Evolutionary conservation across 129 eudicot species (phyloP).

Genomic region (Flaveria ramosissima): DNA sequence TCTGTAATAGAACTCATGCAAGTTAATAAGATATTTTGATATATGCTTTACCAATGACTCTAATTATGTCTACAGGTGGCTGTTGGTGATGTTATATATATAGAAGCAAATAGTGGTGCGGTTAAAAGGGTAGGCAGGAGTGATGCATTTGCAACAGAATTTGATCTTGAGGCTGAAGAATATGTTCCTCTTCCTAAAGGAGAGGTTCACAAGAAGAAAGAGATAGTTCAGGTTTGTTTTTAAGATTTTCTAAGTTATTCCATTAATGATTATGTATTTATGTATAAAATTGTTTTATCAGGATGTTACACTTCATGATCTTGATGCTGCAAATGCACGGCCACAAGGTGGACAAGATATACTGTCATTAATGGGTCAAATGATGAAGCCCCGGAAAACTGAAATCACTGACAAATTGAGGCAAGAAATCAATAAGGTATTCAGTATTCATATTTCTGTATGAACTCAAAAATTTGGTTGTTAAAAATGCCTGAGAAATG

Average conservation of each 20-base stretch:
- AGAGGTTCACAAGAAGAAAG: constrained; percentile 98
- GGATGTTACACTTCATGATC: constrained; percentile 99
- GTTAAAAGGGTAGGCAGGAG: constrained; percentile 99
- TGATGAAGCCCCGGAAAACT: constrained; percentile 98
- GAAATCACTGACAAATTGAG: constrained; percentile 95
- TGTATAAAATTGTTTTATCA: constrained; percentile 15
- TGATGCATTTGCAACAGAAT: constrained; percentile 98
- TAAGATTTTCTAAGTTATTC: background rate
- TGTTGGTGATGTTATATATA: constrained; percentile 93
- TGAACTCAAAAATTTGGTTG: background rate
- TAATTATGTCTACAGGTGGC: constrained; percentile 64
- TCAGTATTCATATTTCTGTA: constrained; percentile 24
- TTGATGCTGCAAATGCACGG: constrained; percentile 99
- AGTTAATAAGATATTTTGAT: background rate
- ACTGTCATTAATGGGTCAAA: constrained; percentile 96
- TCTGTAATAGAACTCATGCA: background rate
- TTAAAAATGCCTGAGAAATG: constrained; percentile 8
- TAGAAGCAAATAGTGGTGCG: constrained; percentile 98
- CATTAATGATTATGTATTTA: constrained; percentile 8
- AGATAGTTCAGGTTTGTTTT: constrained; percentile 84
- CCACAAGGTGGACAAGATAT: constrained; percentile 99
- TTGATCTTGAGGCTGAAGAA: constrained; percentile 98
- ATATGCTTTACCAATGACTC: background rate
- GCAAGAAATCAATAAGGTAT: constrained; percentile 94
- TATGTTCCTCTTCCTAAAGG: constrained; percentile 99